Evolutionary conservation across 495 filamentous ascomycete genomes (phyloP).

Genomic region (Elaphomyces granulatus): DNA sequence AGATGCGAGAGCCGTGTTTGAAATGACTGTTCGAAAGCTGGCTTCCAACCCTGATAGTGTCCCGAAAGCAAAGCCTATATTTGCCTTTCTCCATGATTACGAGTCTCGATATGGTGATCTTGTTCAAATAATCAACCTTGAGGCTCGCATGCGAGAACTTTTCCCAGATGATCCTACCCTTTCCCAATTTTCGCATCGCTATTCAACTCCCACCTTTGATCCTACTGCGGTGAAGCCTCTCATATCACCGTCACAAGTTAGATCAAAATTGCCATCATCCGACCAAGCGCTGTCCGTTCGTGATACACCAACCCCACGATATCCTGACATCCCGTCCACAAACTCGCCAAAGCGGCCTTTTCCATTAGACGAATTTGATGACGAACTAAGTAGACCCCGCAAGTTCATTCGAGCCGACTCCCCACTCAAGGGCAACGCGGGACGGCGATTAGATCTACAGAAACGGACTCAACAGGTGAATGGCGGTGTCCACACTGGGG

Average conservation of each 20-base stretch:
- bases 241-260: conserved; percentile 65
- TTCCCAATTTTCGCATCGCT: conserved; percentile 60
- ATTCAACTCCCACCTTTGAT: conserved; percentile 50
- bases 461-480: conserved; percentile 34
- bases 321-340: conserved; percentile 31
- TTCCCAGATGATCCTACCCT: conserved; percentile 78
- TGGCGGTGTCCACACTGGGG: conserved; percentile 18
- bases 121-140: conserved; percentile 71
- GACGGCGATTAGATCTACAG: conserved; percentile 68
- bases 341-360: conserved; percentile 68
- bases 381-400: conserved; percentile 52
- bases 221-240: conserved; percentile 69
- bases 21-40: conserved; percentile 71
- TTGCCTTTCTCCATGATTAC: conserved; percentile 82
- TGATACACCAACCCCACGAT: conserved; percentile 39
- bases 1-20: conserved; percentile 92
- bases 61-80: conserved; percentile 68
- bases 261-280: conserved; percentile 45
- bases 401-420: conserved; percentile 74
- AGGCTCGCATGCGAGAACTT: conserved; percentile 81
- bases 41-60: conserved; percentile 55
- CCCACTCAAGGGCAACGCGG: conserved; percentile 73
- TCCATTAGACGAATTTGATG: conserved; percentile 54
- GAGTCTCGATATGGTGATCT: conserved; percentile 91
- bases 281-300: conserved; percentile 33